phyloP scores from a whole-genome alignment of 1,284 basidiomycete genomes.

The Ceraceosorus guamensis region DNA sequence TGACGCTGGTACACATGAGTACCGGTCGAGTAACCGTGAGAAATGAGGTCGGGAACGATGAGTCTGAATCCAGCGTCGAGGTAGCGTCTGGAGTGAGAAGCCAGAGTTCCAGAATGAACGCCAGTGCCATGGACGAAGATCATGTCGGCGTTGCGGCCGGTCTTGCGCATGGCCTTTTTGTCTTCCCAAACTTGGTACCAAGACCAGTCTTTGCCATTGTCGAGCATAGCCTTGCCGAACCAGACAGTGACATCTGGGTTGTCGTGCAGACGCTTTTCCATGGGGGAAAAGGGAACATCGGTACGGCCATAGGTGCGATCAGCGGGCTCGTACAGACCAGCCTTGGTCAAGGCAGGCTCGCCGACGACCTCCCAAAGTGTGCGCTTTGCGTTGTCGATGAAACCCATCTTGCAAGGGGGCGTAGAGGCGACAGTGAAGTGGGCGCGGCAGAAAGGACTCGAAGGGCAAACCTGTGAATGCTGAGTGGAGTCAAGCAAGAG shows the following conservation, averaged over 20 bases:
- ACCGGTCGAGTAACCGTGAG: conserved; percentile 43
- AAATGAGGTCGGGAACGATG: conserved; percentile 41
- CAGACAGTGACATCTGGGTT: conserved; percentile 35
- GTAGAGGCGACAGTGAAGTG: background rate
- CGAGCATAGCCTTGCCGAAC: conserved; percentile 36
- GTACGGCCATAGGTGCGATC: conserved; percentile 37
- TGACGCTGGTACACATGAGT: conserved; percentile 38
- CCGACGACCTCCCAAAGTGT: conserved; percentile 35
- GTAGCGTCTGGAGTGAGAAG: conserved; percentile 40
- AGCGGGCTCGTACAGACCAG: conserved; percentile 23
- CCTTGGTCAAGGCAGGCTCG: conserved; percentile 20
- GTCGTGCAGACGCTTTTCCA: conserved; percentile 42
- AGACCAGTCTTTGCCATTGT: conserved; percentile 40
- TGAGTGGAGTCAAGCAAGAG: too few relatives aligned
- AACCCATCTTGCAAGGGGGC: background rate
- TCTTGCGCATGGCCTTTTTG: conserved; percentile 19
- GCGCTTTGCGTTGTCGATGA: conserved; percentile 9
- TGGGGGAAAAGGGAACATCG: conserved; percentile 34
- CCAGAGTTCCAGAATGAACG: conserved; percentile 44
- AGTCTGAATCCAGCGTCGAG: conserved; percentile 41
- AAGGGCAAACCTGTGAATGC: too few relatives aligned
- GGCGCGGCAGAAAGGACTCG: too few relatives aligned
- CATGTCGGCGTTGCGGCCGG: conserved; percentile 37
- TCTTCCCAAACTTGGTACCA: conserved; percentile 48
- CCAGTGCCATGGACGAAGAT: conserved; percentile 44